Base-by-base conservation (phyloP, 371 early-diverging fungal genomes). In the Apophysomyces elegans region DNA sequence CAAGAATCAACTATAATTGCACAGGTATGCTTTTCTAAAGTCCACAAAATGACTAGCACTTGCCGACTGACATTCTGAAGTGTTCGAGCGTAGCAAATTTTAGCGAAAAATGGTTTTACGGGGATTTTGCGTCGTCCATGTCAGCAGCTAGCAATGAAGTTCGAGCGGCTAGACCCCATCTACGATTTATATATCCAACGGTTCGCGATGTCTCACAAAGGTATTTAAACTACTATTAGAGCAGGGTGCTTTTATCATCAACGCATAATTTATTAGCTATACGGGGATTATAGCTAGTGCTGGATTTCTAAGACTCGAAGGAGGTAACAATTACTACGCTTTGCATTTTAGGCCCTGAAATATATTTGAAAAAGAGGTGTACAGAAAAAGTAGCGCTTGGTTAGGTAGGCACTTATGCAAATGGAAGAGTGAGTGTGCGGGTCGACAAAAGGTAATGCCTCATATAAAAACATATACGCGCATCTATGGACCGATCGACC, bases 1-100 rank as follows among this genome's bases (percentile, higher is more conserved):
- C 54, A 54, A 0, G 65, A 68, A 0, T 81, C 83, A 7, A 72
- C 71, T 6, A 47, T 86, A 13, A 67, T 84, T 44, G 68, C 74
- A 11, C 85, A 84, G 77, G 85, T 79, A 74, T 4, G 9, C 38
- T 50, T 11, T 13, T 35, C 6, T 11, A 47, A 32, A 41, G 16
- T 13, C 32, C 32, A 26, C 2, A 45, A 36, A 36, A 54, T 18
- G 16, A 56, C 36, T 7, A 59, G 39, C 14, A 18, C 43, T 50
- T 9, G 9, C 11, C 21, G 16, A 26, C 2, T 8, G 6, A 50
- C 21, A 9, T 8, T 50, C 5, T 11, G 37, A 36, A 89, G 85
- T 86, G 84, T 47, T 90, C 90, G 1, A 85, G 86, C 58, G 75
- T 88, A 18, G 89, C 88, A 0, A 80, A 82, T 1, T 69, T 88